Base-by-base conservation (phyloP, 192 early-diverging fungal genomes). In the Cladochytrium replicatum region DNA sequence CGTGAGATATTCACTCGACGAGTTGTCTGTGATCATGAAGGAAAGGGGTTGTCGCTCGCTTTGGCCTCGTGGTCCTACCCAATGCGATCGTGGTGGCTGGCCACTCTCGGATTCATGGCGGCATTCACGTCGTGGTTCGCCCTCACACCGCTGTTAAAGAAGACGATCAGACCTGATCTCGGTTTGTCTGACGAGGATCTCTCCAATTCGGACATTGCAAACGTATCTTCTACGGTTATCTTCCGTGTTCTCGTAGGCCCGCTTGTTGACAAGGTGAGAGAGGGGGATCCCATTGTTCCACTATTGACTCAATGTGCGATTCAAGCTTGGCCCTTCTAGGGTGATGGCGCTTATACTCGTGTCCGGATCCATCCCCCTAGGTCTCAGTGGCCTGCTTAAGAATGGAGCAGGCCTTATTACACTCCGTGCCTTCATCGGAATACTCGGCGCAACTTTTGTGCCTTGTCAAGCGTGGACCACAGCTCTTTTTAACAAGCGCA, bases 401-500 rank as follows among this genome's bases (percentile, higher is more conserved):
- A 57, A 66, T 28, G 73, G 45, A 17, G 49, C 54, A 6, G 76
- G 71, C 8, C 29, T 84, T 39, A 63, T 80, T 9, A 53, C 51
- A 6, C 1, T 48, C 6, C 44, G 82, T 22, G 60, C 63, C 41
- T 84, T 84, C 32, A 60, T 82, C 48, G 81, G 80, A 13, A 50
- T 83, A 27, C 32, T 83, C 15, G 81, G 81, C 24, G 74, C 77
- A 4, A 44, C 78, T 4, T 83, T 83, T 67, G 81, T 83, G 1
- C 80, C 81, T 21, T 83, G 80, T 48, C 81, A 82, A 43, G 43
- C 38, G 6, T 32, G 7, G 4, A n/a, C 29, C 41, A 43, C n/a
- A n/a, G 5, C 6, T 22, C 41, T 17, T n/a, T 19, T n/a, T 8
- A n/a, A 43, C 41, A 7, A 6, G 9, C 41, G 4, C 4, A 43